phyloP scores from a whole-genome alignment of 2,329 filamentous ascomycete species.

The Cladophialophora immunda region DNA sequence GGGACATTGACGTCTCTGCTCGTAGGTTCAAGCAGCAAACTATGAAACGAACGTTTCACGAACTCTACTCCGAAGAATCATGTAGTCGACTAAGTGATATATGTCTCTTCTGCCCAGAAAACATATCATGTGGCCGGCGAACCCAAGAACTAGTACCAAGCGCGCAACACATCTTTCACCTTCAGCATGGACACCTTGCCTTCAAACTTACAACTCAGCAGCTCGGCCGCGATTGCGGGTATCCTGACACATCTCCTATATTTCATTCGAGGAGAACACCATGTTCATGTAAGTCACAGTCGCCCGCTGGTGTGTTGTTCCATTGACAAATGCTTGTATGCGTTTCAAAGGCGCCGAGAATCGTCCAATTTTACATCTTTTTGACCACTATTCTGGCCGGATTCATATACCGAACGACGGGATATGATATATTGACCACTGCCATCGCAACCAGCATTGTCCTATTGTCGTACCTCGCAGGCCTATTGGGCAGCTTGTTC shows the following conservation, averaged over 20 bases:
- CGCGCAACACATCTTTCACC: background rate
- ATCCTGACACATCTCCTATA: background rate
- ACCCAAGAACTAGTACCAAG: background rate
- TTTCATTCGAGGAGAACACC: background rate
- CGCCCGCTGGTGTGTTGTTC: background rate
- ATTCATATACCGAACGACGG: background rate
- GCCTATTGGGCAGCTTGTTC: background rate
- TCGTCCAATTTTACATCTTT: background rate
- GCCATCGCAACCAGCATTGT: background rate
- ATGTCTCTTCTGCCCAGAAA: background rate
- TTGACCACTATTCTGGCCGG: background rate
- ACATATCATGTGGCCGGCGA: background rate
- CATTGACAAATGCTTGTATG: background rate
- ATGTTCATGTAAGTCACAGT: background rate
- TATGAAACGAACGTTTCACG: background rate
- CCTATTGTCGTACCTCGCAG: background rate
- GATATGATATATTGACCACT: background rate
- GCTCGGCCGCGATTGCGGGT: background rate
- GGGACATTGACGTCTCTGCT: background rate
- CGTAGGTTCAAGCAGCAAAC: background rate
- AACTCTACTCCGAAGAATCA: background rate
- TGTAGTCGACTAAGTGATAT: background rate
- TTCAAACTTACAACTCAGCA: background rate
- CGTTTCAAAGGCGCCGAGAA: background rate
- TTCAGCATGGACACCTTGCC: background rate